Conservation (phyloP, 257 asterid species). For the Dorcoceras hygrometricum region DNA sequence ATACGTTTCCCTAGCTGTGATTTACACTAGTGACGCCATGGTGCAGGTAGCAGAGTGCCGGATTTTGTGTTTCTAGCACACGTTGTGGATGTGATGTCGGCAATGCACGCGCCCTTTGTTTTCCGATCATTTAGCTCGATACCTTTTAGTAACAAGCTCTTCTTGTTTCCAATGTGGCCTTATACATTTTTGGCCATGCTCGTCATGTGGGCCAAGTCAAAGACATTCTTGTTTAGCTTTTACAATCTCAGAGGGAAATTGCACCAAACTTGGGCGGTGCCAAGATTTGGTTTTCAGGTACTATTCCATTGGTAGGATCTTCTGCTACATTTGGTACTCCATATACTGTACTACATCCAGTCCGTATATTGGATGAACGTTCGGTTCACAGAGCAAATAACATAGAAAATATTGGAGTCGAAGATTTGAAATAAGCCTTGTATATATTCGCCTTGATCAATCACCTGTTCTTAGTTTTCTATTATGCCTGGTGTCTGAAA, state of each 20-base stretch:
- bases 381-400: not conserved
- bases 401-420: not conserved
- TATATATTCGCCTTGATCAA: not conserved
- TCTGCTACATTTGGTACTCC: not conserved
- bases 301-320: not conserved
- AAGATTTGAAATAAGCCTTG: not conserved
- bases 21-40: slow-evolving; percentile 7
- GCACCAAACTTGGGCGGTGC: slow-evolving; percentile 83
- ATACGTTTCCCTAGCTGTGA: not conserved
- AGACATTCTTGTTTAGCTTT: slow-evolving; percentile 64
- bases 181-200: slow-evolving; percentile 50
- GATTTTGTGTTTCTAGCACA: slow-evolving; percentile 94
- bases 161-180: slow-evolving; percentile 85
- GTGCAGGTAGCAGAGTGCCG: slow-evolving; percentile 67
- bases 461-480: not conserved
- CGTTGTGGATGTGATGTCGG: slow-evolving; percentile 70
- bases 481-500: slow-evolving; percentile 12
- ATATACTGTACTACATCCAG: not conserved
- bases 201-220: slow-evolving; percentile 81
- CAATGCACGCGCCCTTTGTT: slow-evolving; percentile 66
- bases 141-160: slow-evolving; percentile 59
- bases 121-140: slow-evolving; percentile 76
- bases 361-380: not conserved
- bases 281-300: slow-evolving; percentile 95
- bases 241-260: slow-evolving; percentile 71